phyloP scores from a whole-genome alignment of 176 grass and related monocot genomes.

The Pharus latifolius region DNA sequence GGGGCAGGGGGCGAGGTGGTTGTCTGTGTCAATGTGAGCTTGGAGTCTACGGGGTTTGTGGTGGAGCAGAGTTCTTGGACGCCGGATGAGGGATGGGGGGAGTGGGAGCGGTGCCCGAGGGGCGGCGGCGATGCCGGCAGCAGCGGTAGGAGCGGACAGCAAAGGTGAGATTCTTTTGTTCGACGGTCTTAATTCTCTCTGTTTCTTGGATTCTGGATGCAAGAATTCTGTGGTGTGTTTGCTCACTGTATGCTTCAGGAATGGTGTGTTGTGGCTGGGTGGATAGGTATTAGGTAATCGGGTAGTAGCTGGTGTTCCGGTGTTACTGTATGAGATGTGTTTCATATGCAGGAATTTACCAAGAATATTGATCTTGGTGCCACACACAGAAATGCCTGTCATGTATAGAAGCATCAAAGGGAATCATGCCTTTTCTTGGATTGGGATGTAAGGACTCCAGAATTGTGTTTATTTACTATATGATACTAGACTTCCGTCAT shows the following conservation, averaged over 20 bases:
- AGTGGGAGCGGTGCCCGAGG: conserved; percentile 53
- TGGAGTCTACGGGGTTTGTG: conserved; percentile 27
- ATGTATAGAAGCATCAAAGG: no score
- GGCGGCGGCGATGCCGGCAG: conserved; percentile 5
- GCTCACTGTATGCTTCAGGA: not conserved
- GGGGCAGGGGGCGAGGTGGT: conserved; percentile 38
- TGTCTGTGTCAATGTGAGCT: conserved; percentile 62
- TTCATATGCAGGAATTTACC: no score
- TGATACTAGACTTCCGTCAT: no score
- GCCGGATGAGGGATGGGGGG: conserved; percentile 30
- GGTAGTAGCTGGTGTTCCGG: no score
- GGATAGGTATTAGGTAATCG: no score
- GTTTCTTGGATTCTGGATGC: not conserved
- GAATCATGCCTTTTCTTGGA: no score
- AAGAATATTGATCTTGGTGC: no score
- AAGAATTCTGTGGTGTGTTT: not conserved
- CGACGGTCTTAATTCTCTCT: not conserved
- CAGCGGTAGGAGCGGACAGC: conserved; percentile 15
- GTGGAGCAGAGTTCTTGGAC: conserved; percentile 72
- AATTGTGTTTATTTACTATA: no score
- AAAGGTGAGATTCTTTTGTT: conserved; percentile 25
- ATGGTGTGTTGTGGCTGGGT: no score
- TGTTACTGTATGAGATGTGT: no score
- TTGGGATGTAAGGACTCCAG: no score
- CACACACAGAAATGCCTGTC: no score